Conservation (phyloP, 2,329 filamentous ascomycete species). For the Dothidotthia symphoricarpi region DNA sequence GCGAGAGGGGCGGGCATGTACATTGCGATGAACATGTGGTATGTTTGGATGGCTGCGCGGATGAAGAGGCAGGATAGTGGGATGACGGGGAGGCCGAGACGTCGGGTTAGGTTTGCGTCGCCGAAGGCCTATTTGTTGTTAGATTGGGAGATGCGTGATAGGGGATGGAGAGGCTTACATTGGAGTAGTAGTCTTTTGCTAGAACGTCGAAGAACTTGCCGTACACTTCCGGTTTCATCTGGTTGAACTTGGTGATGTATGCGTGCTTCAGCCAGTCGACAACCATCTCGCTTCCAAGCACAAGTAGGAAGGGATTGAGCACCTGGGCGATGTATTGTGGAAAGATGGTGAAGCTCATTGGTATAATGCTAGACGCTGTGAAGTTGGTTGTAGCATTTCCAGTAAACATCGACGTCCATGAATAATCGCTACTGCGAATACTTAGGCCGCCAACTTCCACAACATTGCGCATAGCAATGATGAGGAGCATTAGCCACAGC, state of each 20-base stretch:
- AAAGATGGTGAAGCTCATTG: constrained; percentile 85
- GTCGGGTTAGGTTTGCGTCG: constrained; percentile 83
- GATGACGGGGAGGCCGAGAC: constrained; percentile 86
- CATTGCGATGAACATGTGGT: constrained; percentile 94
- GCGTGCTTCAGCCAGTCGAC: constrained; percentile 97
- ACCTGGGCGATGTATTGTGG: constrained; percentile 87
- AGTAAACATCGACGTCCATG: constrained; percentile 32
- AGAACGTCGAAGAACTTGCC: constrained; percentile 86
- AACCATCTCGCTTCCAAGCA: constrained; percentile 92
- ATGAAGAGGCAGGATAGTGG: constrained; percentile 94
- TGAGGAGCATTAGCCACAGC: constrained; percentile 93
- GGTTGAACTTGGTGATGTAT: constrained; percentile 98
- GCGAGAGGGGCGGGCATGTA: constrained; percentile 74
- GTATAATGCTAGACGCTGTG: constrained; percentile 72
- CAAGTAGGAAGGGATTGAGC: constrained; percentile 86
- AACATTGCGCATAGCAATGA: constrained; percentile 93
- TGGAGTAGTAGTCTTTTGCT: constrained; percentile 96
- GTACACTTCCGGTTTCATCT: constrained; percentile 88
- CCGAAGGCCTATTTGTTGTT: constrained; percentile 67
- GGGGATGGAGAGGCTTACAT: constrained; percentile 54
- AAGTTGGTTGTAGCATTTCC: constrained; percentile 52
- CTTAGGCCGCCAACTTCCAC: constrained; percentile 90
- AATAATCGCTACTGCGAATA: constrained; percentile 38
- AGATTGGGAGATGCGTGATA: neutral
- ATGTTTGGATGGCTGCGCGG: constrained; percentile 89